A percentile compares a stretch with the other conserved stretches of the same genome.
Evolutionary conservation across 192 early-diverging fungal species (phyloP).

Genomic region (Umbelopsis isabellina): DNA sequence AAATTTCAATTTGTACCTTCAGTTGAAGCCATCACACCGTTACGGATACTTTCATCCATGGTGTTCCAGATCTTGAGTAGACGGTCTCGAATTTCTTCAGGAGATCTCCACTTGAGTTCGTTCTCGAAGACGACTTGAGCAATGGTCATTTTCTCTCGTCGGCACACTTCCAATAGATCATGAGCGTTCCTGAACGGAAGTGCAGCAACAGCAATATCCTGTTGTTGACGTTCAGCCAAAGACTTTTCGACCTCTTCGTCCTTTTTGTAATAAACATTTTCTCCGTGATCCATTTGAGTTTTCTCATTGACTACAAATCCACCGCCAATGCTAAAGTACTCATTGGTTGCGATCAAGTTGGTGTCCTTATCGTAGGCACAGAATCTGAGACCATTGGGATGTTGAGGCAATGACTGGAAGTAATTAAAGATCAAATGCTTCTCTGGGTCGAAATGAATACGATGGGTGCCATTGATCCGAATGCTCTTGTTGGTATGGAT

Average conservation of each 20-base stretch:
- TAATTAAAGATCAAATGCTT: slow-evolving; percentile 90
- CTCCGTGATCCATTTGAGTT: slow-evolving; percentile 76
- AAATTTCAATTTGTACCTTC: slow-evolving; percentile 28
- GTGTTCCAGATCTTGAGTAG: slow-evolving; percentile 86
- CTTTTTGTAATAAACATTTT: slow-evolving; percentile 54
- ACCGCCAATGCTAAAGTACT: slow-evolving; percentile 95
- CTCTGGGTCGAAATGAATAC: slow-evolving; percentile 82
- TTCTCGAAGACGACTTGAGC: slow-evolving; percentile 96
- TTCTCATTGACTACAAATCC: slow-evolving; percentile 95
- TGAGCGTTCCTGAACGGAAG: slow-evolving; percentile 84
- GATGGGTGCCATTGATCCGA: slow-evolving; percentile 71
- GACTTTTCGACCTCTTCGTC: slow-evolving; percentile 36
- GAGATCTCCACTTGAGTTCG: slow-evolving; percentile 87
- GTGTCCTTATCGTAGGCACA: slow-evolving; percentile 81
- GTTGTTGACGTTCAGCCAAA: slow-evolving; percentile 59
- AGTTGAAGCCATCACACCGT: slow-evolving; percentile 64
- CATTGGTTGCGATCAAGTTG: slow-evolving; percentile 89
- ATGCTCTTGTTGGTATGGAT: slow-evolving; percentile 77
- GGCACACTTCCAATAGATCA: slow-evolving; percentile 80
- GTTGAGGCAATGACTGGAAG: slow-evolving; percentile 84
- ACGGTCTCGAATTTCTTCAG: slow-evolving; percentile 77
- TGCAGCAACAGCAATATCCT: slow-evolving; percentile 76
- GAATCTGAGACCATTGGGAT: slow-evolving; percentile 97
- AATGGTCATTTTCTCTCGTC: slow-evolving; percentile 83
- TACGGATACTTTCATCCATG: slow-evolving; percentile 87